phyloP scores from a whole-genome alignment of 116 monocot genomes.

The Dioscorea cayenensis region DNA sequence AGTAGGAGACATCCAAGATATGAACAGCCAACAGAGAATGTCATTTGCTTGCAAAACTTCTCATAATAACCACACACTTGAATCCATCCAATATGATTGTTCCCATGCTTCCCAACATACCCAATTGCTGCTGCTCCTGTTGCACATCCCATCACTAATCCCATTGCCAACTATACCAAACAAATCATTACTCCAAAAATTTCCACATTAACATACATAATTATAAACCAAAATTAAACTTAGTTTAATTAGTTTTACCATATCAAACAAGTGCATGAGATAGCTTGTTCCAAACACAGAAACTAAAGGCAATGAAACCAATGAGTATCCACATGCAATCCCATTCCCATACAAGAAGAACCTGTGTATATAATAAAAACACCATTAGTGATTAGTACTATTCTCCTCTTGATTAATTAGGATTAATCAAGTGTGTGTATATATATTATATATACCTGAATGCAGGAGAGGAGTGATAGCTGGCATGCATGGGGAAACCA shows the following conservation, averaged over 20 bases:
- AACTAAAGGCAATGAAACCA: neutral
- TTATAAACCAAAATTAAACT: no score
- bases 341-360: conserved; percentile 1
- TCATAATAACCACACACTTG: neutral
- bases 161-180: neutral
- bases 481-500: neutral
- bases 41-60: neutral
- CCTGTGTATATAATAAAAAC: neutral
- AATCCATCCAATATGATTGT: neutral
- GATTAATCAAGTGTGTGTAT: no score
- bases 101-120: conserved; percentile 7
- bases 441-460: neutral
- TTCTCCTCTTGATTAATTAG: no score
- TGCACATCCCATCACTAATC: neutral
- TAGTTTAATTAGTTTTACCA: neutral
- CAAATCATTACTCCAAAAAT: no score
- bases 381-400: neutral
- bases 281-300: neutral
- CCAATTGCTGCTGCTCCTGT: conserved; percentile 1
- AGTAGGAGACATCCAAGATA: neutral
- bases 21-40: neutral
- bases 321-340: neutral
- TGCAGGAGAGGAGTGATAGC: neutral
- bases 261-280: conserved; percentile 3
- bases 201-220: no score